A percentile compares a stretch with the other conserved stretches of the same genome.
phyloP scores from a whole-genome alignment of 306 rosid genomes.

The Fragaria vesca region DNA sequence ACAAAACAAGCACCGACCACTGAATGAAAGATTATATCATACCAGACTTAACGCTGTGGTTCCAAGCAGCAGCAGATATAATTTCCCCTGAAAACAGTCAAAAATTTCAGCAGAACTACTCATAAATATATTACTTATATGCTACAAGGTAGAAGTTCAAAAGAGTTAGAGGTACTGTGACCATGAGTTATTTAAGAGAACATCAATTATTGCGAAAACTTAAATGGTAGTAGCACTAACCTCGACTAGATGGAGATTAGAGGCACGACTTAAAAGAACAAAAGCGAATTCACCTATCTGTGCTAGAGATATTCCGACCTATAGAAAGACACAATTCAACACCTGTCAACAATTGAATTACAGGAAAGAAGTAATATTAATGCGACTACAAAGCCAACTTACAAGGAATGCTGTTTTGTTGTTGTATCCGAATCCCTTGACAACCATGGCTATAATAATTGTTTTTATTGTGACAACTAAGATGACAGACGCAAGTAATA shows the following conservation, averaged over 20 bases:
- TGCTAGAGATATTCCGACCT: slow-evolving; percentile 99
- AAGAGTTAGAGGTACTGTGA: neutral
- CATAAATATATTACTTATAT: neutral
- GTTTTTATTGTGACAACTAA: slow-evolving; percentile 89
- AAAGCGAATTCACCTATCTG: slow-evolving; percentile 98
- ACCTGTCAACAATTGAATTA: slow-evolving; percentile 4
- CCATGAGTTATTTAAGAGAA: neutral
- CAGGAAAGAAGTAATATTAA: neutral
- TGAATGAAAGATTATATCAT: slow-evolving; percentile 2
- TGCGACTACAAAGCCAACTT: slow-evolving; percentile 36
- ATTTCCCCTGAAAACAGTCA: slow-evolving; percentile 47
- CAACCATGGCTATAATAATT: slow-evolving; percentile 66
- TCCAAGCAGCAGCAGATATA: slow-evolving; percentile 58
- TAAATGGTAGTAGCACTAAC: slow-evolving; percentile 40
- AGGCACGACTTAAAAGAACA: slow-evolving; percentile 99
- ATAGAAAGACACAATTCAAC: slow-evolving; percentile 44
- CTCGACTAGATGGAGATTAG: slow-evolving; percentile 96
- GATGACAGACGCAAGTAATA: slow-evolving; percentile 91
- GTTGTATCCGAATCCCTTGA: slow-evolving; percentile 93
- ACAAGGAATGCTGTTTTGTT: slow-evolving; percentile 89
- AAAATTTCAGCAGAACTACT: slow-evolving; percentile 7
- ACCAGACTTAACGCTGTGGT: slow-evolving; percentile 67
- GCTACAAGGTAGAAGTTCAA: neutral
- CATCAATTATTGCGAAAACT: neutral
- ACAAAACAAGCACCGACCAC: neutral